Evolutionary conservation across 1,284 basidiomycete genomes (phyloP).

Genomic region (Marasmius oreades): DNA sequence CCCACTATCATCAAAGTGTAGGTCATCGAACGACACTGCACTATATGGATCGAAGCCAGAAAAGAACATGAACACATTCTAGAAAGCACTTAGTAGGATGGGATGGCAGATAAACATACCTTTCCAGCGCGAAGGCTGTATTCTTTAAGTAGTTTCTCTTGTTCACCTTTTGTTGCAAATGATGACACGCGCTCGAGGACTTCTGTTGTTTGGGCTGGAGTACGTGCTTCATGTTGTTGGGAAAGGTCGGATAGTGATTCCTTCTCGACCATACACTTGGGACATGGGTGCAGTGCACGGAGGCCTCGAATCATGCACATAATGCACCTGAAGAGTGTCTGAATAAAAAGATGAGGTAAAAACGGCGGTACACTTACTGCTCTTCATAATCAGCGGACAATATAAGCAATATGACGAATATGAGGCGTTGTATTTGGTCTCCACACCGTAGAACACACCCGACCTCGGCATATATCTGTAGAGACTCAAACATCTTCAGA

Average conservation of each 20-base stretch:
- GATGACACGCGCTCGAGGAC: conserved; percentile 14
- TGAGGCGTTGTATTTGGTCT: conserved; percentile 19
- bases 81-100: not conserved
- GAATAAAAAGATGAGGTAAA: not conserved
- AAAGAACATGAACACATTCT: conserved; percentile 14
- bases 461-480: conserved; percentile 20
- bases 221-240: conserved; percentile 16
- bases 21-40: conserved; percentile 15
- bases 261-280: conserved; percentile 29
- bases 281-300: conserved; percentile 27
- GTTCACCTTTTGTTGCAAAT: conserved; percentile 9
- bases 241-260: conserved; percentile 21
- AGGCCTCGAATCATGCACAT: conserved; percentile 31
- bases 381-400: conserved; percentile 38
- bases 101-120: conserved; percentile 20
- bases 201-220: conserved; percentile 14
- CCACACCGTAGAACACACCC: conserved; percentile 25
- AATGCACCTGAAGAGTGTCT: conserved; percentile 18
- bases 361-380: conserved; percentile 24
- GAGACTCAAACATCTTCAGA: conserved; percentile 22
- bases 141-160: conserved; percentile 22
- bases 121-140: conserved; percentile 27
- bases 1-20: conserved; percentile 16
- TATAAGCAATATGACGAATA: conserved; percentile 31
- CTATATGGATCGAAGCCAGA: conserved; percentile 14